Evolutionary conservation across 1,284 basidiomycete genomes (phyloP), one percentile per base, ranked within the genome.

Genomic region (Peniophora sp.): DNA sequence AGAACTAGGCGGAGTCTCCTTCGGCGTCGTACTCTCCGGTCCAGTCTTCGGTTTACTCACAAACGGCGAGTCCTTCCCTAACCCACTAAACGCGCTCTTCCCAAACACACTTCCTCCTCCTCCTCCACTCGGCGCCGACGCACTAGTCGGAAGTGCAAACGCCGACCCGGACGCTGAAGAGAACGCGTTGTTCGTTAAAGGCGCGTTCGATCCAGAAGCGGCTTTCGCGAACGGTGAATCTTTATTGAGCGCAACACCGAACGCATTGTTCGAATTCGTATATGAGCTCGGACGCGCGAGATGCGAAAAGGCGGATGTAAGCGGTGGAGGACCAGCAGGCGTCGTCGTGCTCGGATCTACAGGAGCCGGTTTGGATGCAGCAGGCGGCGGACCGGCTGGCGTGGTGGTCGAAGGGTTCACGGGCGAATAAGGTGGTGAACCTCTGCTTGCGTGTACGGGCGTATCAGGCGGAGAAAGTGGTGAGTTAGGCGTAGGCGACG

Each of bases 1-100:
- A 32, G 38, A 6, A 20, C 8, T 5, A 5, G n/a, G 16, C 16
- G 70, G 65, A 3, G 69, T 65, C 14, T 69, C 60, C 8, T 65
- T 55, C n/a, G 65, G 59, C 3, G 62, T 61, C 22, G 57, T 45
- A 3, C 63, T 45, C 38, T 41, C n/a, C 0, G 59, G 52, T 16
- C 62, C 23, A 38, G 6, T 20, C n/a, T 6, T 16, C 19, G 54
- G 50, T 38, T 55, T 23, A 27, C 56, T 48, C 36, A 55, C 48
- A 38, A 20, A 50, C 19, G 41, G 27, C 17, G 24, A 23, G 43
- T n/a, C 17, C 27, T 19, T 35, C 25, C 44, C 44, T 8, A 25
- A n/a, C 44, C 17, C 20, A 23, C 39, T 22, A 41, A 41, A 41
- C 39, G 44, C 17, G 14, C n/a, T 23, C 44, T 45, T n/a, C 14